phyloP scores from a whole-genome alignment of 805 yeast species.

The Lachancea fermentati region DNA sequence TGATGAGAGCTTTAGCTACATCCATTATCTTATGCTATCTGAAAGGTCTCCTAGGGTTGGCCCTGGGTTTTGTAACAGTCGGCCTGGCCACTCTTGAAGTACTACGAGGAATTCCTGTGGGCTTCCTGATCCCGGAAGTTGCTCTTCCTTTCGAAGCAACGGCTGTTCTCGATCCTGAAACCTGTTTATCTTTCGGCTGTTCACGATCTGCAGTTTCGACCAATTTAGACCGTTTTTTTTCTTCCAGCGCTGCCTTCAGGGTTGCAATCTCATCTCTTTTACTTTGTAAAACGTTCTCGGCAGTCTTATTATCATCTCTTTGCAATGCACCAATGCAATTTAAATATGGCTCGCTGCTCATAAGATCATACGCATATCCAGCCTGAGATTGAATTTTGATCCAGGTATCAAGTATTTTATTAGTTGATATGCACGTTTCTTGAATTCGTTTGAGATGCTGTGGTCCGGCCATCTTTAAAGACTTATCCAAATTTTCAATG shows the following conservation, averaged over 20 bases:
- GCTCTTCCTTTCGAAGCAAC: slow-evolving; percentile 6
- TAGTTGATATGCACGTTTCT: slow-evolving; percentile 43
- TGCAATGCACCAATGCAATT: slow-evolving; percentile 23
- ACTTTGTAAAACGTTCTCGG: slow-evolving; percentile 10
- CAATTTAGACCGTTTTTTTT: slow-evolving; percentile 6
- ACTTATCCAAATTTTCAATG: slow-evolving; percentile 22
- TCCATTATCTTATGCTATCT: neutral
- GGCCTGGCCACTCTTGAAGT: slow-evolving; percentile 21
- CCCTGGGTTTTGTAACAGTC: slow-evolving; percentile 13
- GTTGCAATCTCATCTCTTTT: slow-evolving; percentile 17
- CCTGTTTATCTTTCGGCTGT: neutral
- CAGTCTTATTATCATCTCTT: slow-evolving; percentile 21
- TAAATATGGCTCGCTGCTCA: slow-evolving; percentile 35
- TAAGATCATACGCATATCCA: slow-evolving; percentile 44
- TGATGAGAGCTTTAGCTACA: too few relatives aligned
- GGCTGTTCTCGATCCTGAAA: slow-evolving; percentile 1
- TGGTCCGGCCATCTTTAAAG: slow-evolving; percentile 17
- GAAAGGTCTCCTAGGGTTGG: neutral
- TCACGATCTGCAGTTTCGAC: neutral
- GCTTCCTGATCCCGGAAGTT: slow-evolving; percentile 9
- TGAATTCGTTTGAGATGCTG: slow-evolving; percentile 31
- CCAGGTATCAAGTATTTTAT: slow-evolving; percentile 53
- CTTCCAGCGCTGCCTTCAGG: slow-evolving; percentile 15
- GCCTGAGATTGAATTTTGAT: slow-evolving; percentile 57
- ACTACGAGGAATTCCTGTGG: slow-evolving; percentile 22